phyloP scores from a whole-genome alignment of 768 basidiomycete species.

The Glaciozyma antarctica region DNA sequence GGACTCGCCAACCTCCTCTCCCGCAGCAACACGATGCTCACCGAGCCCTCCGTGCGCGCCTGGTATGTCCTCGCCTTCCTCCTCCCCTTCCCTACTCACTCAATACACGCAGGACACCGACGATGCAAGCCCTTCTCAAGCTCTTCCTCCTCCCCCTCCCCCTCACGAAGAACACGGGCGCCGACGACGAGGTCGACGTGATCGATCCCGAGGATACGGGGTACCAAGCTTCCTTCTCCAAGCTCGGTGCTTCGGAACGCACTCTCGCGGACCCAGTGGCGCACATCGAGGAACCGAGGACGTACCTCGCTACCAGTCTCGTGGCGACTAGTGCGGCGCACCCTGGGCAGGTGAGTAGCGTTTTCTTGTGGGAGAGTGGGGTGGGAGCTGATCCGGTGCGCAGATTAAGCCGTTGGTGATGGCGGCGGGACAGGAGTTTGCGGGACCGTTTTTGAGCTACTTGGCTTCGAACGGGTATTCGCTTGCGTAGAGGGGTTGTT shows the following conservation, averaged over 20 bases:
- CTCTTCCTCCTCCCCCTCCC: constrained; percentile 71
- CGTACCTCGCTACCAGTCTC: constrained; percentile 26
- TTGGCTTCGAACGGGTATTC: constrained; percentile 16
- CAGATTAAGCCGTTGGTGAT: constrained; percentile 23
- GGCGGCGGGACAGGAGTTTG: constrained; percentile 23
- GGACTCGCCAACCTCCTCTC: constrained; percentile 72
- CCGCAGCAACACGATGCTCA: constrained; percentile 59
- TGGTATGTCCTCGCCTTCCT: constrained; percentile 46
- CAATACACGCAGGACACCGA: constrained; percentile 51
- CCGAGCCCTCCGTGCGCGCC: constrained; percentile 51
- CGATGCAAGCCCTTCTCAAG: constrained; percentile 60
- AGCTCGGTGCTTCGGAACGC: constrained; percentile 68
- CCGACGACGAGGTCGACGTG: constrained; percentile 47
- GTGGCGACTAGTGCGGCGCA: constrained; percentile 13
- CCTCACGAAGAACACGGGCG: constrained; percentile 40
- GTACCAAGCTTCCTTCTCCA: constrained; percentile 89
- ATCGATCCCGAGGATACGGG: constrained; percentile 88
- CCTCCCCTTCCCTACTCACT: background rate
- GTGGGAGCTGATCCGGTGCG: background rate
- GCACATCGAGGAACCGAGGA: constrained; percentile 39
- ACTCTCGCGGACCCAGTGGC: constrained; percentile 47
- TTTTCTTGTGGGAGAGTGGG: no score
- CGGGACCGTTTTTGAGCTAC: constrained; percentile 25
- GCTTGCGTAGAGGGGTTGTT: background rate
- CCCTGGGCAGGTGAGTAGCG: constrained; percentile 30